Percentiles rank a stretch among this genome's conserved stretches.
These are phyloP conservation scores for Myriosclerotinia duriaeana DNA, from an alignment of 2,329 filamentous ascomycete genomes.

Conservation along the genomic window DNA sequence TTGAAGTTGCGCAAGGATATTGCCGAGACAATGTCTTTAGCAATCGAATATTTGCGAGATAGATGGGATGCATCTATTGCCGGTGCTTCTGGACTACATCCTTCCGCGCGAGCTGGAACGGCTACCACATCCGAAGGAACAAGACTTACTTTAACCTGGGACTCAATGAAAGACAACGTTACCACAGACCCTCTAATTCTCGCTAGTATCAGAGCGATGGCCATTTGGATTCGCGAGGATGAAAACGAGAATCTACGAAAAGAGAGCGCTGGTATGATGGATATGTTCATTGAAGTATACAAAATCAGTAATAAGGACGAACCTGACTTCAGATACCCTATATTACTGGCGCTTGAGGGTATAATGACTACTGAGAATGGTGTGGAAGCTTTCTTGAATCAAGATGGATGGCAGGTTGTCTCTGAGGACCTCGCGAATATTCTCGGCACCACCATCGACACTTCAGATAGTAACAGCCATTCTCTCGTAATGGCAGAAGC, in stretches of 20 bases:
- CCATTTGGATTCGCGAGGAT: slow-evolving; percentile 69
- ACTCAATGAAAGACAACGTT: slow-evolving; percentile 50
- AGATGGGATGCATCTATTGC: slow-evolving; percentile 67
- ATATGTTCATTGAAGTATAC: slow-evolving; percentile 65
- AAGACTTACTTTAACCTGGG: slow-evolving; percentile 56
- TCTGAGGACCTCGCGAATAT: slow-evolving; percentile 51
- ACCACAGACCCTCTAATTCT: slow-evolving; percentile 58
- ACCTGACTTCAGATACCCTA: slow-evolving; percentile 56
- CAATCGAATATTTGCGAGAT: slow-evolving; percentile 66
- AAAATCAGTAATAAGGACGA: slow-evolving; percentile 34
- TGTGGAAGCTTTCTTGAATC: slow-evolving; percentile 45
- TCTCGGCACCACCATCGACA: slow-evolving; percentile 38
- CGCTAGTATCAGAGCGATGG: slow-evolving; percentile 56
- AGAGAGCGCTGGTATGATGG: slow-evolving; percentile 53
- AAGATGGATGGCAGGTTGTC: slow-evolving; percentile 56
- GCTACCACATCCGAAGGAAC: slow-evolving; percentile 48
- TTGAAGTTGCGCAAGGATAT: slow-evolving; percentile 61
- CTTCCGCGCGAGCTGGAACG: slow-evolving; percentile 50
- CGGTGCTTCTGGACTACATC: slow-evolving; percentile 61
- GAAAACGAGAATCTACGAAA: slow-evolving; percentile 58
- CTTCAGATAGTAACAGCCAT: background rate
- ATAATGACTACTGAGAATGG: slow-evolving; percentile 49
- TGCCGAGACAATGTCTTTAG: slow-evolving; percentile 61
- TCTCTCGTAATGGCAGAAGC: slow-evolving; percentile 41
- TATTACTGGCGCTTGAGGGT: slow-evolving; percentile 60